phyloP scores from a whole-genome alignment of 2,329 filamentous ascomycete genomes.

The Alternaria incomplexa region DNA sequence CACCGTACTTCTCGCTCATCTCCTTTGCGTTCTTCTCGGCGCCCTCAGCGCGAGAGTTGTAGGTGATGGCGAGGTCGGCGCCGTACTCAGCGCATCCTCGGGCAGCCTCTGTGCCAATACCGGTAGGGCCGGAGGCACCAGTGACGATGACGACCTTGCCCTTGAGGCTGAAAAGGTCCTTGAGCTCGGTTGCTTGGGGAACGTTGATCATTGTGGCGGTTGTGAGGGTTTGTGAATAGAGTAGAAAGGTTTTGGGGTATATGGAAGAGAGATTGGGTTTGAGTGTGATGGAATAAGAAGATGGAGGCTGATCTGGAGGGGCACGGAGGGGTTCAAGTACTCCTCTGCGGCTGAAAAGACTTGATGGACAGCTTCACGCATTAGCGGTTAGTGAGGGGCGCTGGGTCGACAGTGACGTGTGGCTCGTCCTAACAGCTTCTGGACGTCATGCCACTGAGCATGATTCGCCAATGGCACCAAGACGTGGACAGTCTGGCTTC shows the following conservation, averaged over 20 bases:
- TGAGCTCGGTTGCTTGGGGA: constrained; percentile 63
- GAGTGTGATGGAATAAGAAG: constrained; percentile 18
- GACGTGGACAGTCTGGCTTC: constrained; percentile 29
- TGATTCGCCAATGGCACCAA: constrained; percentile 28
- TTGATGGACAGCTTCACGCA: constrained; percentile 26
- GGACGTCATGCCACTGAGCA: constrained; percentile 24
- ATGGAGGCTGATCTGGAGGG: constrained; percentile 17
- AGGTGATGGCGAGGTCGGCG: constrained; percentile 70
- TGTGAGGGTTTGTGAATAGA: constrained; percentile 8
- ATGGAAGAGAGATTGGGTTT: constrained; percentile 3
- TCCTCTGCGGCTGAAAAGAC: constrained; percentile 22
- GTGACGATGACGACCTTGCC: constrained; percentile 61
- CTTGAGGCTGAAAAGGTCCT: constrained; percentile 62
- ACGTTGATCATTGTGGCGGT: constrained; percentile 56
- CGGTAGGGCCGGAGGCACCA: constrained; percentile 65
- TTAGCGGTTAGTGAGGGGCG: constrained; percentile 39
- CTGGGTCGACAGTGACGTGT: constrained; percentile 37
- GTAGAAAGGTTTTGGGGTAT: background rate
- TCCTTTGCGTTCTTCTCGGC: constrained; percentile 71
- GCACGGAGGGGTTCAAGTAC: constrained; percentile 43
- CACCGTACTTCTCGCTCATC: constrained; percentile 63
- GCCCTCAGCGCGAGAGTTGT: constrained; percentile 65
- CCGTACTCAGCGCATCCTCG: constrained; percentile 70
- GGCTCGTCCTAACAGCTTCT: constrained; percentile 14
- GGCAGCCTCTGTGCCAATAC: constrained; percentile 71